These are phyloP conservation scores for Henckelia pumila DNA, from an alignment of 257 asterid species.

Conservation along the genomic window DNA sequence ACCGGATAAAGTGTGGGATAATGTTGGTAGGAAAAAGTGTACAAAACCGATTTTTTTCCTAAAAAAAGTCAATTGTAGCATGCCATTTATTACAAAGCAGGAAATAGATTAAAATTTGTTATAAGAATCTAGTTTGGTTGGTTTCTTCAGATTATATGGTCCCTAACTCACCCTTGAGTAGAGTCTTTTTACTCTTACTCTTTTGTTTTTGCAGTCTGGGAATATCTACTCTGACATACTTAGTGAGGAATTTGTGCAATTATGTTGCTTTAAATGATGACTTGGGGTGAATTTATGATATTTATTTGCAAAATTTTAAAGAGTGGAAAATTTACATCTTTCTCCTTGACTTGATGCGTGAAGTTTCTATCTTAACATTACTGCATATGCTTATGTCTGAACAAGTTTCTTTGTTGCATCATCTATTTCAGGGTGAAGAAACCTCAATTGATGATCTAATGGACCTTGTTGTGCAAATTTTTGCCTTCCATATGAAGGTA, in stretches of 20 bases:
- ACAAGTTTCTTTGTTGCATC: constrained; percentile 14
- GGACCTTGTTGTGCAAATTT: constrained; percentile 87
- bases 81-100: not conserved
- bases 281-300: not conserved
- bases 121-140: not conserved
- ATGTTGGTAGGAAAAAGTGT: not conserved
- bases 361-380: not conserved
- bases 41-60: not conserved
- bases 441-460: constrained; percentile 66
- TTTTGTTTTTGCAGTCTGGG: not conserved
- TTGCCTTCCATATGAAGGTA: constrained; percentile 94
- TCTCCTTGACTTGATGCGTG: not conserved
- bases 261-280: not conserved
- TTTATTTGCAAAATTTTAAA: not conserved
- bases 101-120: not conserved
- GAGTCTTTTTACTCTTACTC: not conserved
- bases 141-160: not conserved
- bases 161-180: not conserved
- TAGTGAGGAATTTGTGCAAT: not conserved
- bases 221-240: not conserved
- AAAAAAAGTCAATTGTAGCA: not conserved
- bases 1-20: not conserved
- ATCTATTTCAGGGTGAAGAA: constrained; percentile 52
- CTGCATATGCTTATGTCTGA: constrained; percentile 8
- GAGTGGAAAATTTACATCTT: not conserved